Conservation (phyloP, 306 rosid species). For the Medicago lupulina region DNA sequence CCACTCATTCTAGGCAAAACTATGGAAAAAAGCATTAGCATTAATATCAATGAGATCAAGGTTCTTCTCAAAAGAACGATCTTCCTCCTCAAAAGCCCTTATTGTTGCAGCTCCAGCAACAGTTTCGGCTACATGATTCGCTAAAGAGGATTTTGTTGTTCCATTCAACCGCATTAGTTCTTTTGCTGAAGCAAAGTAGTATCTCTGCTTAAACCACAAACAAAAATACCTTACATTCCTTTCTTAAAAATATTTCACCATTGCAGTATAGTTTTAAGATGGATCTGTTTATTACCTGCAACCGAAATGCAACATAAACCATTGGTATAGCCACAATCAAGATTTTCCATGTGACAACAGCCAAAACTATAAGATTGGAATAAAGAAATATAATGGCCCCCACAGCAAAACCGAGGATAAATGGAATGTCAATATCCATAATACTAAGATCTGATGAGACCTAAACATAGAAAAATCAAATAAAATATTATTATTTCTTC, state of each 20-base stretch:
- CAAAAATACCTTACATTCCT: background rate
- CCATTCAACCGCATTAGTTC: conserved; percentile 76
- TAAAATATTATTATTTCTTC: too few species aligned
- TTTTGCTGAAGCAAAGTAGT: conserved; percentile 66
- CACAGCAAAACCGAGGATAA: conserved; percentile 30
- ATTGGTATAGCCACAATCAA: conserved; percentile 54
- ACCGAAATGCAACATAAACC: conserved; percentile 46
- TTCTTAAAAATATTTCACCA: too few species aligned
- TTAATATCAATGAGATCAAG: conserved; percentile 67
- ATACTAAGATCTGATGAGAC: conserved; percentile 62
- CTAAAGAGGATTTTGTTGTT: conserved; percentile 67
- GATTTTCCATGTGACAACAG: conserved; percentile 61
- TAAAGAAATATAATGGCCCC: conserved; percentile 31
- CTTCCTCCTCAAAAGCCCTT: conserved; percentile 72
- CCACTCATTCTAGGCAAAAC: conserved; percentile 72
- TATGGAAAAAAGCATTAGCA: conserved; percentile 71
- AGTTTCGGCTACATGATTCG: conserved; percentile 73
- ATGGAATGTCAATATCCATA: conserved; percentile 59
- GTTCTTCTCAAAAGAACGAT: conserved; percentile 58
- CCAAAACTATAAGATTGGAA: conserved; percentile 48
- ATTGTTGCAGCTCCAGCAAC: conserved; percentile 76
- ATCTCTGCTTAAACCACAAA: conserved; percentile 46
- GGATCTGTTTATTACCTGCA: conserved; percentile 51
- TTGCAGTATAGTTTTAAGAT: background rate
- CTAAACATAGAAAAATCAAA: conserved; percentile 31